Evolutionary conservation across 2,329 filamentous ascomycete species (phyloP).

Genomic region (Ophiosphaerella korrae): DNA sequence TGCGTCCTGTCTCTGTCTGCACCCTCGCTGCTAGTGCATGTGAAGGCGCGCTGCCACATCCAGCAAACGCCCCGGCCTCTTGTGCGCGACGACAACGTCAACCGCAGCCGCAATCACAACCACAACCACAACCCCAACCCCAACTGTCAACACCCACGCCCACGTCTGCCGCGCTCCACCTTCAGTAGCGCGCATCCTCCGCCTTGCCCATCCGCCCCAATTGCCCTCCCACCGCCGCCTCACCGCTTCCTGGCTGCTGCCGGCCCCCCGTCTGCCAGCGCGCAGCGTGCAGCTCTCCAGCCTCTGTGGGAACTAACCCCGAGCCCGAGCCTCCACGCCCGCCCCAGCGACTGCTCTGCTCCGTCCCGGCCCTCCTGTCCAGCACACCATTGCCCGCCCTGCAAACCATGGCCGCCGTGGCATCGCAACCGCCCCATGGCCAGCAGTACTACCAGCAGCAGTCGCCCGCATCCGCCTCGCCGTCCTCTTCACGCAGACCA

Average conservation of each 20-base stretch:
- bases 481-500: conserved; percentile 44
- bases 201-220: neutral
- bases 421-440: conserved; percentile 38
- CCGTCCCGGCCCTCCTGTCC: conserved; percentile 13
- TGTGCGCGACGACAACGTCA: conserved; percentile 3
- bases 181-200: conserved; percentile 5
- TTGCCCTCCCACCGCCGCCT: conserved; percentile 6
- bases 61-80: neutral
- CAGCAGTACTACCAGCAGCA: conserved; percentile 42
- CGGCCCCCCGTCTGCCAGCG: conserved; percentile 10
- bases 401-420: conserved; percentile 46
- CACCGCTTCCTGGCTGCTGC: conserved; percentile 9
- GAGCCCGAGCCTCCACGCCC: conserved; percentile 15
- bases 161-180: conserved; percentile 3
- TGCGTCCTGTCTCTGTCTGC: conserved; percentile 4
- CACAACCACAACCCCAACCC: no score
- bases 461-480: conserved; percentile 36
- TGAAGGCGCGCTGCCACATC: neutral
- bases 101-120: neutral
- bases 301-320: conserved; percentile 16
- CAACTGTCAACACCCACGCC: conserved; percentile 2
- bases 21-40: conserved; percentile 6
- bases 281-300: conserved; percentile 7
- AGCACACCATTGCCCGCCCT: conserved; percentile 10
- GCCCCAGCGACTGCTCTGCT: conserved; percentile 25